These are phyloP conservation scores for Colletotrichum destructivum DNA, from an alignment of 2,329 filamentous ascomycete species.

Conservation along the genomic window DNA sequence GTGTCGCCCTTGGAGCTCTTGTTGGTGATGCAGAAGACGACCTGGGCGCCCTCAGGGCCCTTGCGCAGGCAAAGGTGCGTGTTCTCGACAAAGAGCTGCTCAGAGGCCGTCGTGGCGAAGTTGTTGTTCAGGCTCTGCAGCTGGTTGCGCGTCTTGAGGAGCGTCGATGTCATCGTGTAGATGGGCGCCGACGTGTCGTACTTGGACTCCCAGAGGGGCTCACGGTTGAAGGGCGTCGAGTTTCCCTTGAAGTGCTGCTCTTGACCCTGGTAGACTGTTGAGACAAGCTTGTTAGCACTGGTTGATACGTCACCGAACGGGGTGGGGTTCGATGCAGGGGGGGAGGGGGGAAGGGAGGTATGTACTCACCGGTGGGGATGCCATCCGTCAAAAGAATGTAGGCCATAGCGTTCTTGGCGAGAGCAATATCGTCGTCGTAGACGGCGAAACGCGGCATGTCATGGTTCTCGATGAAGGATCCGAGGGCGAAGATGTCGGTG, in stretches of 20 bases:
- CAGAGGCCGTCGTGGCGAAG: constrained; percentile 33
- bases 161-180: constrained; percentile 52
- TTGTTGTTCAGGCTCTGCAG: constrained; percentile 26
- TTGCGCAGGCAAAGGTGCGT: constrained; percentile 39
- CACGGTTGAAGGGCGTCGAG: constrained; percentile 67
- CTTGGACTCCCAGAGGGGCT: constrained; percentile 71
- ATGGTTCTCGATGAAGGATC: constrained; percentile 71
- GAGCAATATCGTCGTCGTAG: constrained; percentile 65
- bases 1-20: constrained; percentile 36
- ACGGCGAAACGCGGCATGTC: constrained; percentile 66
- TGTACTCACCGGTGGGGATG: constrained; percentile 64
- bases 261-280: constrained; percentile 72
- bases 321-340: not conserved
- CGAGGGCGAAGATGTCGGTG: constrained; percentile 50
- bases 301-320: not conserved
- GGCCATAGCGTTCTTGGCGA: constrained; percentile 73
- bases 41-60: constrained; percentile 37
- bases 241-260: constrained; percentile 71
- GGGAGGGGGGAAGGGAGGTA: not conserved
- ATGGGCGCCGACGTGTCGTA: constrained; percentile 63
- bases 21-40: constrained; percentile 42
- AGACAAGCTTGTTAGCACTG: not conserved
- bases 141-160: constrained; percentile 35
- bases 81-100: constrained; percentile 41
- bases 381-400: constrained; percentile 74